phyloP scores from a whole-genome alignment of 768 basidiomycete species.

The Chalciporus sphaerocephalus region DNA sequence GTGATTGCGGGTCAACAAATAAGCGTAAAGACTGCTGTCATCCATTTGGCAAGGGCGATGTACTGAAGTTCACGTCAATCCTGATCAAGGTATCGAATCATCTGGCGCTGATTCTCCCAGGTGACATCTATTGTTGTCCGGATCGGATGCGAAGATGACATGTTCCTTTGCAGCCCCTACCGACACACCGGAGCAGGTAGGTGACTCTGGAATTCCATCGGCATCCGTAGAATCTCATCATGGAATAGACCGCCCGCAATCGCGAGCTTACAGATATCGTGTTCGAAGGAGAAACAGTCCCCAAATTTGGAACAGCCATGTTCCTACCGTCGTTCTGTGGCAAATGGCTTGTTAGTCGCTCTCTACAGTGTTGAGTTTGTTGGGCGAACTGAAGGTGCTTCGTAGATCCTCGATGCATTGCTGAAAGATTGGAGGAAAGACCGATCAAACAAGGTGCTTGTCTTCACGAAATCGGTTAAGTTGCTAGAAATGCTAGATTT shows the following conservation, averaged over 20 bases:
- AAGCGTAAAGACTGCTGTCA: slow-evolving; percentile 56
- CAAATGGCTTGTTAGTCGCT: slow-evolving; percentile 75
- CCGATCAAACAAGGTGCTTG: slow-evolving; percentile 76
- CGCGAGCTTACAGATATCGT: slow-evolving; percentile 56
- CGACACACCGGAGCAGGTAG: slow-evolving; percentile 67
- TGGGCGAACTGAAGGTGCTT: neutral
- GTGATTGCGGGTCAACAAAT: slow-evolving; percentile 62
- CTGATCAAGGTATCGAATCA: slow-evolving; percentile 88
- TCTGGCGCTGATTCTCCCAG: slow-evolving; percentile 78
- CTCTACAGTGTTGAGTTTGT: neutral
- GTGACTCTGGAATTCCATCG: neutral
- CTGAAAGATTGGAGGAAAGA: slow-evolving; percentile 66
- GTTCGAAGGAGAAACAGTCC: slow-evolving; percentile 54
- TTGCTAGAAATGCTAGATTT: slow-evolving; percentile 81
- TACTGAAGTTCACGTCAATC: slow-evolving; percentile 78
- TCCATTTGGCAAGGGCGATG: slow-evolving; percentile 40
- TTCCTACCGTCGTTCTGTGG: slow-evolving; percentile 69
- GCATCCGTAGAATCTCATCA: neutral
- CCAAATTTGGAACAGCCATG: slow-evolving; percentile 60
- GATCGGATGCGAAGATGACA: slow-evolving; percentile 1
- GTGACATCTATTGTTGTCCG: slow-evolving; percentile 34
- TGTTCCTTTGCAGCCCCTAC: slow-evolving; percentile 47
- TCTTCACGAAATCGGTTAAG: slow-evolving; percentile 92
- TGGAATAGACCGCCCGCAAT: slow-evolving; percentile 45
- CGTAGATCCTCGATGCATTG: slow-evolving; percentile 61